A percentile compares a stretch with the other conserved stretches of the same genome.
Evolutionary conservation across 495 filamentous ascomycete species (phyloP).

Genomic region (Penicillium herquei): DNA sequence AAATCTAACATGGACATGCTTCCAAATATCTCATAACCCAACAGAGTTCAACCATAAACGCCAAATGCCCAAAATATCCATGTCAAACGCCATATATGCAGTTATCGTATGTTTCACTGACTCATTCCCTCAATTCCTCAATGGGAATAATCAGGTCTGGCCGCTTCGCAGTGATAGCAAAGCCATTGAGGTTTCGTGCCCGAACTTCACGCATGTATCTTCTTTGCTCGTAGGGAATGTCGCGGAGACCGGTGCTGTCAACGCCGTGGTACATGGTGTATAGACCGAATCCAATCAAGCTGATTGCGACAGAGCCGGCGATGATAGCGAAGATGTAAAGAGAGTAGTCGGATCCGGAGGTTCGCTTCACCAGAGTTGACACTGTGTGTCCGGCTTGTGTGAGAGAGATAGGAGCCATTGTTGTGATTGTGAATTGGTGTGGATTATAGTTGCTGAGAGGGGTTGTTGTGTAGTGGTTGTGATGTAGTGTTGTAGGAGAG

Average conservation of each 20-base stretch:
- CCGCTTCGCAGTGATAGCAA: conserved; percentile 17
- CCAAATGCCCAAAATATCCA: not conserved
- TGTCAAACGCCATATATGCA: not conserved
- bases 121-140: conserved; percentile 13
- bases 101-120: conserved; percentile 2
- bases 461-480: too few relatives aligned
- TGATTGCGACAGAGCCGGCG: conserved; percentile 18
- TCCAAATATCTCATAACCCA: not conserved
- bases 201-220: conserved; percentile 29
- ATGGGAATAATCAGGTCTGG: conserved; percentile 28
- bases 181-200: conserved; percentile 20
- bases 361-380: conserved; percentile 14
- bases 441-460: too few relatives aligned
- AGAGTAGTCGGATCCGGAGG: conserved; percentile 13
- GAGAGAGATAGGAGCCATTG: conserved; percentile 7
- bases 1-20: not conserved
- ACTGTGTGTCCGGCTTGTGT: conserved; percentile 7
- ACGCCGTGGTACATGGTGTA: conserved; percentile 25
- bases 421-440: not conserved
- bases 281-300: conserved; percentile 23
- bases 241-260: conserved; percentile 8
- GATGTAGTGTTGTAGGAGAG: not conserved
- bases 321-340: conserved; percentile 31
- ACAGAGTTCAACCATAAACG: not conserved
- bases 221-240: conserved; percentile 20